Base-by-base conservation (phyloP, 2,329 filamentous ascomycete species). In the Akanthomyces lecanii region DNA sequence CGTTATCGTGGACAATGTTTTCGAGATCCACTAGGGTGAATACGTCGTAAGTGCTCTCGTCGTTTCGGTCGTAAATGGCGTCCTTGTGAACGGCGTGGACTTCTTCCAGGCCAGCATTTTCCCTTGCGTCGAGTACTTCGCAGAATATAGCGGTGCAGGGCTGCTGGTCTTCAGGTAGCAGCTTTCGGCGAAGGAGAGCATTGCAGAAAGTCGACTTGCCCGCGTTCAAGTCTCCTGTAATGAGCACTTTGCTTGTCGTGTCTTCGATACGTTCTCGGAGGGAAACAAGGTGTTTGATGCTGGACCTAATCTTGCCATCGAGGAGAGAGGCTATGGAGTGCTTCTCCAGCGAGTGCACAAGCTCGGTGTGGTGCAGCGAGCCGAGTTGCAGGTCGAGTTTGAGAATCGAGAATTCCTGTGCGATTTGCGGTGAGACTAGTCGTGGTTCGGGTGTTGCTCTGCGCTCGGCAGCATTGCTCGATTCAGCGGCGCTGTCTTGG, bases 201-300 rank as follows among this genome's bases (percentile, higher is more conserved):
- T 99, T 99, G 79, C 95, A 99, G 71, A 99, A 99, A 0, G 95
- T 99, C 4, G 95, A 99, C 74, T 99, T 99, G 72, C 95, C 95
- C 10, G 95, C 94, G 72, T 99, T 99, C 61, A 99, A 77, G 73
- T 99, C 95, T 71, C 95, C 95, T 0, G 95, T 99, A 21, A 99
- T 88, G 63, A 99, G 78, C 1, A 99, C 95, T 75, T 99, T 99
- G 77, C 94, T 98, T 5, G 94, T 91, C 0, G 92, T 98, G 75
- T 99, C 95, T 73, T 98, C 95, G 66, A 99, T 99, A 60, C 95
- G 88, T 68, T 98, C 95, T 65, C 92, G 88, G 40, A 99, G 81
- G 0, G 91, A 87, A 62, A 91, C 82, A 1, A 99, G 83, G 75
- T 99, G 95, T 69, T 92, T 92, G 72, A 98, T 90, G 73, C 92